Evolutionary conservation across 1,284 basidiomycete genomes (phyloP).

Genomic region (Fomitopsis schrenkii): DNA sequence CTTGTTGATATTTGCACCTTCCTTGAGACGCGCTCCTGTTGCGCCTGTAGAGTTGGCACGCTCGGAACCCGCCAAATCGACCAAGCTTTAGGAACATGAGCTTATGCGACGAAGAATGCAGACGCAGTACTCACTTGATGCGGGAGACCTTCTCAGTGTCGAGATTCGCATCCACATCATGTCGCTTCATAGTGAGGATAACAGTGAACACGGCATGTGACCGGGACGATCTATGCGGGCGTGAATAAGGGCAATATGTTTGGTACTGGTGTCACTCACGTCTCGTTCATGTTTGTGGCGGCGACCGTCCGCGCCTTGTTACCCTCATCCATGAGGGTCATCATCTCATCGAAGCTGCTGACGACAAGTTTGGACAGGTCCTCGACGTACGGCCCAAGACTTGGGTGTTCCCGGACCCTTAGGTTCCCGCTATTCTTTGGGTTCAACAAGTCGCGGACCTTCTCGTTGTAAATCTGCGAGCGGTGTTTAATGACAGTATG

Average conservation of each 20-base stretch:
- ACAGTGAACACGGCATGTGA: slow-evolving; percentile 98
- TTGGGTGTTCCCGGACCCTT: slow-evolving; percentile 95
- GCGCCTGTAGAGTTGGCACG: slow-evolving; percentile 95
- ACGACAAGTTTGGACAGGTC: slow-evolving; percentile 94
- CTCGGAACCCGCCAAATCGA: slow-evolving; percentile 97
- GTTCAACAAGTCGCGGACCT: slow-evolving; percentile 95
- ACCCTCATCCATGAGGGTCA: slow-evolving; percentile 99
- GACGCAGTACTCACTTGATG: slow-evolving; percentile 61
- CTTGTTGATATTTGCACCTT: slow-evolving; percentile 98
- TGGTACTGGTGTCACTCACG: slow-evolving; percentile 41
- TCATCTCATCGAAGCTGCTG: slow-evolving; percentile 90
- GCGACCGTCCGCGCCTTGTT: slow-evolving; percentile 98
- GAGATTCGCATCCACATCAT: slow-evolving; percentile 79
- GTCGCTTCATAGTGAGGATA: slow-evolving; percentile 86
- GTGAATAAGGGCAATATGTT: background rate
- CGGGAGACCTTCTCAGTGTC: slow-evolving; percentile 96
- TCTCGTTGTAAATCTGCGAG: slow-evolving; percentile 94
- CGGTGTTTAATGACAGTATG: background rate
- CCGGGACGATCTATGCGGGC: slow-evolving; percentile 71
- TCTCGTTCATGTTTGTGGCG: slow-evolving; percentile 99
- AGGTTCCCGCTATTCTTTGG: slow-evolving; percentile 97
- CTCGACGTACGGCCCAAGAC: slow-evolving; percentile 93
- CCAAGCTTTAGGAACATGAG: slow-evolving; percentile 48
- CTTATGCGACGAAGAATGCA: slow-evolving; percentile 13
- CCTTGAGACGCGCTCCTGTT: slow-evolving; percentile 91